Base-by-base conservation (phyloP, 73 alveolate genomes). In the Paramecium octaurelia region DNA sequence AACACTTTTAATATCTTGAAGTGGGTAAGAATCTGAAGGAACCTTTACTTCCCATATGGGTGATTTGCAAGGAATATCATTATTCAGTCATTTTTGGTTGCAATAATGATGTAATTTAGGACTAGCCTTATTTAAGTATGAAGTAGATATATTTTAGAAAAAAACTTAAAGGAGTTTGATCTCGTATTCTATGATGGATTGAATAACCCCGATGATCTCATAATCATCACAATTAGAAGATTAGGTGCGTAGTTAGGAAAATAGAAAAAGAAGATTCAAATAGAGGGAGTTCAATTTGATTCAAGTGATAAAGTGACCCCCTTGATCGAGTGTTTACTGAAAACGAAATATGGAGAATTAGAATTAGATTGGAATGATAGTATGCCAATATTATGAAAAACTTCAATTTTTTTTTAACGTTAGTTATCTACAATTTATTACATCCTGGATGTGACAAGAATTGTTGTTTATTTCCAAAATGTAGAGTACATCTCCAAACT, bases 21-120 rank as follows among this genome's bases (percentile, higher is more conserved):
- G 96, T 93, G 12, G 97, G 97, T 3, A 31, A 60, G 24, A 58
- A 50, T 85, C 43, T 89, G 10, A 95, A 95, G 34, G 83, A 75
- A 4, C 97, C 97, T 31, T 20, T 68, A 35, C 86, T 93, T 8
- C 97, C 97, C 4, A 93, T 95, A 8, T 95, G 97, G 97, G 92
- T 95, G 10, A 85, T 95, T 8, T 95, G 95, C 43, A 93, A 95
- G 18, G 97, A 95, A 92, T 50, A 86, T 59, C 97, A 95, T 42
- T 95, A 95, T 88, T 80, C 95, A 38, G 95, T 95, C 8, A 29
- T 95, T 3, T 95, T 95, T 92, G 92, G 94, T n/a, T 58, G 94
- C 36, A 94, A 95, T 59, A 80, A 64, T 46, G 29, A 64, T 54
- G 93, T 84, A 29, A 75, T 92, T 29, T 73, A 69, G 16, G 75